These are phyloP conservation scores for Lathyrus oleraceus DNA, from an alignment of 306 rosid genomes.

Conservation along the genomic window DNA sequence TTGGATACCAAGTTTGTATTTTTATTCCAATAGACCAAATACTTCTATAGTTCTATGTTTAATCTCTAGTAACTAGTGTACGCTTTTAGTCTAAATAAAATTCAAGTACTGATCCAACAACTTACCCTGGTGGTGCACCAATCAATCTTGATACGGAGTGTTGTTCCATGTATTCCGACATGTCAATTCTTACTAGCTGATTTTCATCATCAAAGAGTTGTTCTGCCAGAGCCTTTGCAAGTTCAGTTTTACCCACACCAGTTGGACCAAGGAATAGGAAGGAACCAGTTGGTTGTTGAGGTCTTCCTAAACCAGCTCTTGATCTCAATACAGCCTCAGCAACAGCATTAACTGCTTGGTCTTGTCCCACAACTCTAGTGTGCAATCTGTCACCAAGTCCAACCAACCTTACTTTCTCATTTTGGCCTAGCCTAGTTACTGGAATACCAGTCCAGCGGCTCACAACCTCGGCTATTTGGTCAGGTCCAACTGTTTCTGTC, in stretches of 20 bases:
- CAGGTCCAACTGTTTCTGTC: constrained; percentile 90
- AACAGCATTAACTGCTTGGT: constrained; percentile 84
- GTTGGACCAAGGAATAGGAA: constrained; percentile 92
- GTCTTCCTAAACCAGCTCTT: constrained; percentile 86
- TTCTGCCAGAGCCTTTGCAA: constrained; percentile 95
- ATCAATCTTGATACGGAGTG: constrained; percentile 85
- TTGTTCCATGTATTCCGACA: constrained; percentile 95
- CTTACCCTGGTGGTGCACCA: constrained; percentile 98
- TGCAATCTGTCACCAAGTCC: constrained; percentile 88
- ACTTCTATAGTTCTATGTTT: not conserved
- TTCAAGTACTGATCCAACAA: not conserved
- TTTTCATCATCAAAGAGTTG: constrained; percentile 89
- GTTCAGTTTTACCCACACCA: constrained; percentile 96
- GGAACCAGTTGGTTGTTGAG: constrained; percentile 92
- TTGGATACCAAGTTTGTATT: not conserved
- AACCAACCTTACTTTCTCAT: constrained; percentile 71
- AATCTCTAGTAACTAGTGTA: not conserved
- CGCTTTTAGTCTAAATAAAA: not conserved
- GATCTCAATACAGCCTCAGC: constrained; percentile 91
- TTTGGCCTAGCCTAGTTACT: constrained; percentile 89
- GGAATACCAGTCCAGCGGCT: constrained; percentile 98
- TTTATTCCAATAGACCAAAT: not conserved
- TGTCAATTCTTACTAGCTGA: constrained; percentile 76
- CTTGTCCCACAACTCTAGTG: constrained; percentile 85
- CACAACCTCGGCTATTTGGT: constrained; percentile 88